Conservation (phyloP, 2,329 filamentous ascomycete species). For the Purpureocillium lavendulum region DNA sequence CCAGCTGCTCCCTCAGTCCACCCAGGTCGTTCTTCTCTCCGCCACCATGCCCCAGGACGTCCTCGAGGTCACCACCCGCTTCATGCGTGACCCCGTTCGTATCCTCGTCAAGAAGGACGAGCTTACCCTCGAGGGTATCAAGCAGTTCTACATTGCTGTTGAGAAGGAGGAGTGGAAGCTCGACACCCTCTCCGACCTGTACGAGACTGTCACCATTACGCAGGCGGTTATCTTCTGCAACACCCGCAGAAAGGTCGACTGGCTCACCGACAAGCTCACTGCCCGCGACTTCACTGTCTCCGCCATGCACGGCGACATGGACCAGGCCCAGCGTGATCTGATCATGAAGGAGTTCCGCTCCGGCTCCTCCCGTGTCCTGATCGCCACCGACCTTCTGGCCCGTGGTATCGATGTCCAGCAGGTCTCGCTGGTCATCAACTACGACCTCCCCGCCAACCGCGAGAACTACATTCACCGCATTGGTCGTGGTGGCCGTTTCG, state of each 20-base stretch:
- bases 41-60: constrained; percentile 99
- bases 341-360: constrained; percentile 99
- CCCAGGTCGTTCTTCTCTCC: constrained; percentile 95
- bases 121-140: constrained; percentile 98
- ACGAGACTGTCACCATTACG: constrained; percentile 99
- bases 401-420: constrained; percentile 99
- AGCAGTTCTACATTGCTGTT: constrained; percentile 99
- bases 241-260: constrained; percentile 99
- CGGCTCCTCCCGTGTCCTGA: constrained; percentile 95
- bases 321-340: constrained; percentile 92
- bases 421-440: constrained; percentile 99
- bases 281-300: constrained; percentile 98
- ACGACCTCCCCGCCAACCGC: constrained; percentile 95
- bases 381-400: constrained; percentile 93
- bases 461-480: constrained; percentile 99
- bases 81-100: constrained; percentile 98
- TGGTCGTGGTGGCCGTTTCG: constrained; percentile 98
- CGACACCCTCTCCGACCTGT: constrained; percentile 95
- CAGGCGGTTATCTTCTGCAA: constrained; percentile 99
- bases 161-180: constrained; percentile 99
- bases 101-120: constrained; percentile 99
- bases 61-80: constrained; percentile 98
- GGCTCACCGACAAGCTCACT: constrained; percentile 98
- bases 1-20: constrained; percentile 95
- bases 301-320: constrained; percentile 99